Base-by-base conservation (phyloP, 129 eudicot genomes). In the Calendula officinalis region DNA sequence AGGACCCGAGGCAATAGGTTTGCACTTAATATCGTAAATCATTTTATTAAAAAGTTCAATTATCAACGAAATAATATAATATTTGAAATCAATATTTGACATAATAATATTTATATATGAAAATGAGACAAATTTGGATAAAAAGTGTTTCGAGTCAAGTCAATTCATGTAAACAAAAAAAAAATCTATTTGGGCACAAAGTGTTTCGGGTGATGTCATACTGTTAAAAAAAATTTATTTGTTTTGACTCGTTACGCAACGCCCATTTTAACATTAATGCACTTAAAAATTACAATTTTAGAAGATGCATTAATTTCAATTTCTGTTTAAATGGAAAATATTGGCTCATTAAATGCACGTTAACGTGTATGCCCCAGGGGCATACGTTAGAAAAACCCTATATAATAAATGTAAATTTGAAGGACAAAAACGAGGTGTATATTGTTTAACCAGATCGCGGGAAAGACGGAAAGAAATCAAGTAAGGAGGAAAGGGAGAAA, bases 1-100 rank as follows among this genome's bases (percentile, higher is more conserved):
- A 10, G 99, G 95, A 55, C 99, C 99, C 3, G 61, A 56, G 67
- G 48, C 77, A 53, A 35, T 82, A 86, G 97, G 97, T 94, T 53
- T 63, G 37, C 16, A 12, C 36, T 63, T 47, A 8, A 63, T 53
- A 0, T 22, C 30, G 30, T 22, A 53, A n/a, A 34, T 1, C 5
- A n/a, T 5, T 34, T 32, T 33, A 54, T 56, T 33, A 12, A 0
- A 5, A 16, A 35, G 1, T 13, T 51, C 7, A 40, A 58, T 58
- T 7, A 14, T 38, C 33, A 58, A 36, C 3, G 2, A 58, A 11
- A 13, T 58, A 38, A 13, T 39, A 13, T 36, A 53, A n/a, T 7
- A 4, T 5, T 14, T 57, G 8, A 5, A 0, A 13, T 4, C 36
- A 1, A 13, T 55, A 33, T 55, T 8, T 27, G 22, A 55, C 61